Evolutionary conservation across 2,329 filamentous ascomycete genomes (phyloP).

Genomic region (Epichloe coenophiala): DNA sequence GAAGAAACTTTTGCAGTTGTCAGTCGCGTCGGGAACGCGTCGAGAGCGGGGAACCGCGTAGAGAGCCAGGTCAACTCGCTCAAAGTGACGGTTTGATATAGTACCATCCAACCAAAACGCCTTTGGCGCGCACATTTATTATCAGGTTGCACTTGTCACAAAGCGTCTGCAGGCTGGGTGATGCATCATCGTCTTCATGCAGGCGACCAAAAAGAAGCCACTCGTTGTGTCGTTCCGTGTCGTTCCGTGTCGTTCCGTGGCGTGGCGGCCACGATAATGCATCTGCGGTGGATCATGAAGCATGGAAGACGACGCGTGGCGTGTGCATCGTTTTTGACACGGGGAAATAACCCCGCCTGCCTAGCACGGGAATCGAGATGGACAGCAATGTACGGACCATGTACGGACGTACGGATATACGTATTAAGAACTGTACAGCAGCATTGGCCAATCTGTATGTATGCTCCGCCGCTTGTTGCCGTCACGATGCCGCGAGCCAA

Average conservation of each 20-base stretch:
- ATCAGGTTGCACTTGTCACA: neutral
- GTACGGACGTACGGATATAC: no score
- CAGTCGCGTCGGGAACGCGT: neutral
- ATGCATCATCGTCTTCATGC: neutral
- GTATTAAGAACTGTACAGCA: neutral
- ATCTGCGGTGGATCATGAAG: neutral
- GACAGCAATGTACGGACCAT: neutral
- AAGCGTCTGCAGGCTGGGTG: neutral
- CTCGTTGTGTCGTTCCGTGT: neutral
- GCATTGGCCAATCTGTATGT: neutral
- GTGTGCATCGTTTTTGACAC: neutral
- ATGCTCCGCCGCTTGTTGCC: neutral
- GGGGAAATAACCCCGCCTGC: neutral
- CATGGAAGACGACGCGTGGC: neutral
- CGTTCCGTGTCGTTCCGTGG: neutral
- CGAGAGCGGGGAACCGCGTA: neutral
- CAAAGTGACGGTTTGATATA: neutral
- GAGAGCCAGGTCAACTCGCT: neutral
- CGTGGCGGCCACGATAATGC: neutral
- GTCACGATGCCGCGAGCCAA: neutral
- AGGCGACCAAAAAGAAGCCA: neutral
- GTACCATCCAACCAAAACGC: neutral
- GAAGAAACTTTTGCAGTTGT: neutral
- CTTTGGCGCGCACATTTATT: neutral
- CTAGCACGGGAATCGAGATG: neutral